Evolutionary conservation across 495 filamentous ascomycete genomes (phyloP).

Genomic region (Margaritispora aquatica): DNA sequence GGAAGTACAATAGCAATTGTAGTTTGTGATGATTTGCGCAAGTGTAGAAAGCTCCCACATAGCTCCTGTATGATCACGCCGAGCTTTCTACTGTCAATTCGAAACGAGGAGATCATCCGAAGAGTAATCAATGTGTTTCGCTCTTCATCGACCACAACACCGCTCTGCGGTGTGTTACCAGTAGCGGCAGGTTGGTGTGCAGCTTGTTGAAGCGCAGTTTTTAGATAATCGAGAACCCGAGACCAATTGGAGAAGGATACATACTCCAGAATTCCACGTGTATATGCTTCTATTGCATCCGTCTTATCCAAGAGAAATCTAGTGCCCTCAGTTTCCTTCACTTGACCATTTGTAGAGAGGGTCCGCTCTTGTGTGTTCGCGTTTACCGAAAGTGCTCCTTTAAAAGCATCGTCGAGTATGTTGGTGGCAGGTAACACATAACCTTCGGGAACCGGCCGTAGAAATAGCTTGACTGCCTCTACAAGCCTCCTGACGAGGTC

Average conservation of each 20-base stretch:
- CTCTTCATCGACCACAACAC: conserved; percentile 44
- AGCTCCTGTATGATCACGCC: conserved; percentile 54
- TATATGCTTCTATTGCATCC: conserved; percentile 35
- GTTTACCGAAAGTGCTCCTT: conserved; percentile 25
- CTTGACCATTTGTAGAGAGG: conserved; percentile 8
- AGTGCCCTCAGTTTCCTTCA: conserved; percentile 24
- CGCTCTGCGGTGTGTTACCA: conserved; percentile 27
- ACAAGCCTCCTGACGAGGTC: conserved; percentile 19
- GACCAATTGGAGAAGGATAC: conserved; percentile 55
- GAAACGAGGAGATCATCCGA: conserved; percentile 49
- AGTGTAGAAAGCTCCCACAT: conserved; percentile 54
- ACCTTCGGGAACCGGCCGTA: conserved; percentile 23
- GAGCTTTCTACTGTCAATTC: conserved; percentile 54
- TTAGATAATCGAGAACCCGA: conserved; percentile 47
- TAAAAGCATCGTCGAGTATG: conserved; percentile 25
- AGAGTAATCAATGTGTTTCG: conserved; percentile 41
- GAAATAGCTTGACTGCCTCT: conserved; percentile 24
- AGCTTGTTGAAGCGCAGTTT: conserved; percentile 38
- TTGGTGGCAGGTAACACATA: conserved; percentile 22
- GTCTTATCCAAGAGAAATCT: conserved; percentile 25
- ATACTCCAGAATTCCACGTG: conserved; percentile 50
- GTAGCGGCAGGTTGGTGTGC: conserved; percentile 33
- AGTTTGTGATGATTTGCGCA: conserved; percentile 55
- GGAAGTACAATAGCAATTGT: conserved; percentile 52
- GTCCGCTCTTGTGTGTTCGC: conserved; percentile 2